Conservation (phyloP, 306 rosid species). For the Trichosanthes truncata region DNA sequence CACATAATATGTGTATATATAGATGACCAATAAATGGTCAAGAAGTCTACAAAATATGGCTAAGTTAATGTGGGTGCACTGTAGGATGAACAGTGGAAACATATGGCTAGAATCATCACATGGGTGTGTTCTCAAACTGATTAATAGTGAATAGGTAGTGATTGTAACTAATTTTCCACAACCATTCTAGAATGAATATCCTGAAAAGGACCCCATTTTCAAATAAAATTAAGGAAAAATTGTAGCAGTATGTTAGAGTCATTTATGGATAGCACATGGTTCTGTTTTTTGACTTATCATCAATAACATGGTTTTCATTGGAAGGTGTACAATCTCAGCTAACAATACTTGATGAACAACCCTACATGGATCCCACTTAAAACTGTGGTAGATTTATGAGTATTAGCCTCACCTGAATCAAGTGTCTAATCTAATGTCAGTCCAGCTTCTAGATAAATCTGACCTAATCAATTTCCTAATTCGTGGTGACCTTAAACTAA, state of each 20-base stretch:
- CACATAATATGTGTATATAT: not conserved
- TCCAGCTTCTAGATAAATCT: not conserved
- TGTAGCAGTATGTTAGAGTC: not conserved
- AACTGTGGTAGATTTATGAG: not conserved
- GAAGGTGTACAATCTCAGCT: not conserved
- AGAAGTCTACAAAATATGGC: too few species aligned
- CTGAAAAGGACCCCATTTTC: not conserved
- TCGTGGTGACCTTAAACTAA: not conserved
- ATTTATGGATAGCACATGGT: not conserved
- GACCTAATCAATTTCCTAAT: not conserved
- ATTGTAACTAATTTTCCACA: too few species aligned
- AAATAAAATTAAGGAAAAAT: not conserved
- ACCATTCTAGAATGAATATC: too few species aligned
- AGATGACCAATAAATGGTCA: not conserved
- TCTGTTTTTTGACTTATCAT: not conserved
- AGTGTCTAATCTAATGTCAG: not conserved
- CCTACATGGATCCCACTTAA: not conserved
- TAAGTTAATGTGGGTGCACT: not conserved
- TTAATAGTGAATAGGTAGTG: too few species aligned
- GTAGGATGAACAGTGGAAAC: too few species aligned
- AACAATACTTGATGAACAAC: not conserved
- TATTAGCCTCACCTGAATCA: not conserved
- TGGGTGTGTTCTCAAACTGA: not conserved
- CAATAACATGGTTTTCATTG: not conserved
- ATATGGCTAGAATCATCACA: not conserved